Conservation (phyloP, 306 rosid species). For the Erythrophleum fordii region DNA sequence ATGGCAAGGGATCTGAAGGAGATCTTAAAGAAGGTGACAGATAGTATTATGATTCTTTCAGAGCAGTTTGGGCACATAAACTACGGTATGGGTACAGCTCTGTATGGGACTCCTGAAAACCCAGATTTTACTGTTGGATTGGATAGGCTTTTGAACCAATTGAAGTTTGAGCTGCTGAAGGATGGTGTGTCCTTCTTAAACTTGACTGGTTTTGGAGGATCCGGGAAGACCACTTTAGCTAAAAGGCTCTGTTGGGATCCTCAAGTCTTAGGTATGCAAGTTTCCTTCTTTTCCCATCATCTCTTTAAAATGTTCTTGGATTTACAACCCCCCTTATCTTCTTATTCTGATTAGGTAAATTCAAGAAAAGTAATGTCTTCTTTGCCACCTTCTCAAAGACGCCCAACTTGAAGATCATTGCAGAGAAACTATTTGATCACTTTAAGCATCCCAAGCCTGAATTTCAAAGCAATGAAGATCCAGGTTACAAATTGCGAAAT, state of each 20-base stretch:
- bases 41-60: not conserved
- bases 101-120: slow-evolving; percentile 43
- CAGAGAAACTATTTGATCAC: slow-evolving; percentile 44
- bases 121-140: slow-evolving; percentile 54
- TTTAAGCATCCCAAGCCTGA: slow-evolving; percentile 45
- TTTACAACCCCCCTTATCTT: slow-evolving; percentile 27
- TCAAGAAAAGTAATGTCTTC: slow-evolving; percentile 52
- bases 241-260: slow-evolving; percentile 55
- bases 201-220: slow-evolving; percentile 75
- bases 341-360: slow-evolving; percentile 50
- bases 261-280: slow-evolving; percentile 48
- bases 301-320: not conserved
- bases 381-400: slow-evolving; percentile 51
- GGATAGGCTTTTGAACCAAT: slow-evolving; percentile 38
- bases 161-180: slow-evolving; percentile 51
- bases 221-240: slow-evolving; percentile 66
- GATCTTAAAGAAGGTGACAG: not conserved
- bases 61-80: not conserved
- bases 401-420: slow-evolving; percentile 56
- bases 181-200: slow-evolving; percentile 34
- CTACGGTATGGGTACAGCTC: not conserved
- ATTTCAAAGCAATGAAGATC: slow-evolving; percentile 51
- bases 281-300: not conserved
- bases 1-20: slow-evolving; percentile 42
- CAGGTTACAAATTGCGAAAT: slow-evolving; percentile 38